A percentile compares a stretch with the other conserved stretches of the same genome.
Conservation (phyloP, 176 grass and related monocot species). For the Pontederia crassipes region DNA sequence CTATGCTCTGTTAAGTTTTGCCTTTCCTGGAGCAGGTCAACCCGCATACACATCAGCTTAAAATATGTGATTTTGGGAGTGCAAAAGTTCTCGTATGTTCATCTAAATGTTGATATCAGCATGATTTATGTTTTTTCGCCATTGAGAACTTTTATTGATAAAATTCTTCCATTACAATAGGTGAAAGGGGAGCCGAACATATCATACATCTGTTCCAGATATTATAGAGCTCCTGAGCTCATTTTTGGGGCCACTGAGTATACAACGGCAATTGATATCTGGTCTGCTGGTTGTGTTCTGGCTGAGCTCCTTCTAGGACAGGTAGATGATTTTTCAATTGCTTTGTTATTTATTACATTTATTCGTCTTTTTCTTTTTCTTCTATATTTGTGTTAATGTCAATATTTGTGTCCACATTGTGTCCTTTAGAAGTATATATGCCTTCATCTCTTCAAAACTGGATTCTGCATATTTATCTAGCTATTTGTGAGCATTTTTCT, state of each 20-base stretch:
- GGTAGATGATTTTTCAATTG: constrained; percentile 22
- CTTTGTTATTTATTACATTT: too few relatives aligned
- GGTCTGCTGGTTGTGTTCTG: constrained; percentile 86
- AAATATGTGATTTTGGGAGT: constrained; percentile 77
- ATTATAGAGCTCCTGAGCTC: constrained; percentile 85
- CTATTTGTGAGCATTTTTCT: too few relatives aligned
- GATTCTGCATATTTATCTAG: too few relatives aligned
- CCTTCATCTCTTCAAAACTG: too few relatives aligned
- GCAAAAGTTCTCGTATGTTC: constrained; percentile 69
- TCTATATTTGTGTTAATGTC: too few relatives aligned
- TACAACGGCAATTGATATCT: constrained; percentile 78
- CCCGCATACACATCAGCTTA: constrained; percentile 73
- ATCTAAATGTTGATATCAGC: background rate
- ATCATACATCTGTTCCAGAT: constrained; percentile 91
- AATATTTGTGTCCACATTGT: too few relatives aligned
- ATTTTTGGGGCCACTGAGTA: constrained; percentile 91
- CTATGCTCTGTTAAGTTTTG: background rate
- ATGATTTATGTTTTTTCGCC: background rate
- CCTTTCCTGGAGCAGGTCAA: constrained; percentile 43
- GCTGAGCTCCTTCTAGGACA: constrained; percentile 78
- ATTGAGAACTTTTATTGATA: constrained; percentile 18
- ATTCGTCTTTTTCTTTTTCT: too few relatives aligned
- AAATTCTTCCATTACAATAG: constrained; percentile 21
- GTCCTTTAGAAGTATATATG: too few relatives aligned
- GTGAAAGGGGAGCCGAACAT: constrained; percentile 87